A percentile compares a stretch with the other conserved stretches of the same genome.
Evolutionary conservation across 768 basidiomycete species (phyloP).

Genomic region (Austroboletus festivus): DNA sequence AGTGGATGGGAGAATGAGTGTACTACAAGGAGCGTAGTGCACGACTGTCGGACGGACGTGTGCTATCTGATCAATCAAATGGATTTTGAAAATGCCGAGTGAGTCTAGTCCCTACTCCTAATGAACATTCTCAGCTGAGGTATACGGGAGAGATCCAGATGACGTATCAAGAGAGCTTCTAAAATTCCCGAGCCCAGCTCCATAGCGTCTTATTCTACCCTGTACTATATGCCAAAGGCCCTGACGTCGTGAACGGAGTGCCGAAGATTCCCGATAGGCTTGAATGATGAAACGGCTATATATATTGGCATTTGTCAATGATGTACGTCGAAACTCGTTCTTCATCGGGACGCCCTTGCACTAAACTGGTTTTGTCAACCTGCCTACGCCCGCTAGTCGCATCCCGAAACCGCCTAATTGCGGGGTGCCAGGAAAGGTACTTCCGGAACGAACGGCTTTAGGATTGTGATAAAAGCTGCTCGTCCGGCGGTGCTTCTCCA

Average conservation of each 20-base stretch:
- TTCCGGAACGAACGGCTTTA: conserved; percentile 4
- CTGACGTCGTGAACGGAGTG: background rate
- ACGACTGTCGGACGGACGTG: background rate
- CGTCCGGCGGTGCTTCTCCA: background rate
- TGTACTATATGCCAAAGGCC: background rate
- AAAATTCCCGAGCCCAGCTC: background rate
- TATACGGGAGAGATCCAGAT: too few species aligned
- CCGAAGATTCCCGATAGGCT: conserved; percentile 1
- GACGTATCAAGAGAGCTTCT: background rate
- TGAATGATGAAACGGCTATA: background rate
- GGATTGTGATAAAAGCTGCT: conserved; percentile 15
- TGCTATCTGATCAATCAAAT: background rate
- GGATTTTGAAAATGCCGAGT: conserved; percentile 6
- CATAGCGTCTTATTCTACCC: background rate
- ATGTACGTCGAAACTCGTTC: background rate
- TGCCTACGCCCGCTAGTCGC: background rate
- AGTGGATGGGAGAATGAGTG: background rate
- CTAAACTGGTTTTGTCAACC: background rate
- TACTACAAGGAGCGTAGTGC: background rate
- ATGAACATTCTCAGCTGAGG: background rate
- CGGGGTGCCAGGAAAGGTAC: background rate
- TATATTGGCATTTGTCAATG: background rate
- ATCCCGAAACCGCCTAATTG: background rate
- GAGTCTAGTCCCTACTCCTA: background rate
- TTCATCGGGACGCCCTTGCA: background rate